Conservation (phyloP, 257 asterid species). For the Solanum rostratum region DNA sequence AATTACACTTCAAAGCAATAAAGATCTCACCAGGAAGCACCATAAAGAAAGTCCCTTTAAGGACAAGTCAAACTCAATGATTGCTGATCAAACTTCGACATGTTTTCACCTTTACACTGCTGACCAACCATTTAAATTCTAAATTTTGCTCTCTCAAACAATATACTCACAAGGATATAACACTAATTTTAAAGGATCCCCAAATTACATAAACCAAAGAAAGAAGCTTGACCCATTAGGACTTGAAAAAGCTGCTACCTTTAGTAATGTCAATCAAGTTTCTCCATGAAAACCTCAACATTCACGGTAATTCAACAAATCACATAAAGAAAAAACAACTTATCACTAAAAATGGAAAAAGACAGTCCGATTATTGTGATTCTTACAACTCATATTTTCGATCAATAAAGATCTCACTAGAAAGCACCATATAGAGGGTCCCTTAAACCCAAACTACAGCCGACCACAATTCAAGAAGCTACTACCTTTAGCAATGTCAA, state of each 20-base stretch:
- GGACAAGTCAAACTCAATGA: background rate
- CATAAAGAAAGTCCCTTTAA: background rate
- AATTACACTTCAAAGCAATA: background rate
- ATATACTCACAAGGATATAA: background rate
- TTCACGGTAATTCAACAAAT: background rate
- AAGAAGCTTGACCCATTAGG: background rate
- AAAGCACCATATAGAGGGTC: background rate
- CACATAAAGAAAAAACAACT: background rate
- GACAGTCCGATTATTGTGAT: background rate
- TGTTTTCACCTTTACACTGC: background rate
- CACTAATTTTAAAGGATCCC: background rate
- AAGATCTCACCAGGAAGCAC: background rate
- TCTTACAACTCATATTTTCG: background rate
- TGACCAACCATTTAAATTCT: background rate
- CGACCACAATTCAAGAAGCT: background rate
- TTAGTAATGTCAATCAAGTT: background rate
- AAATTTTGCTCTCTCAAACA: background rate
- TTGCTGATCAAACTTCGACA: background rate
- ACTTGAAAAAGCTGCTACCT: background rate
- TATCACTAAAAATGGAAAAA: background rate
- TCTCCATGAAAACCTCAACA: background rate
- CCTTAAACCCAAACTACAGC: background rate
- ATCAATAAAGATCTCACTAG: background rate
- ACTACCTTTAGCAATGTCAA: background rate
- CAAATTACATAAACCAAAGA: background rate